Evolutionary conservation across 2,329 filamentous ascomycete genomes (phyloP).

Genomic region (Verticillium longisporum): DNA sequence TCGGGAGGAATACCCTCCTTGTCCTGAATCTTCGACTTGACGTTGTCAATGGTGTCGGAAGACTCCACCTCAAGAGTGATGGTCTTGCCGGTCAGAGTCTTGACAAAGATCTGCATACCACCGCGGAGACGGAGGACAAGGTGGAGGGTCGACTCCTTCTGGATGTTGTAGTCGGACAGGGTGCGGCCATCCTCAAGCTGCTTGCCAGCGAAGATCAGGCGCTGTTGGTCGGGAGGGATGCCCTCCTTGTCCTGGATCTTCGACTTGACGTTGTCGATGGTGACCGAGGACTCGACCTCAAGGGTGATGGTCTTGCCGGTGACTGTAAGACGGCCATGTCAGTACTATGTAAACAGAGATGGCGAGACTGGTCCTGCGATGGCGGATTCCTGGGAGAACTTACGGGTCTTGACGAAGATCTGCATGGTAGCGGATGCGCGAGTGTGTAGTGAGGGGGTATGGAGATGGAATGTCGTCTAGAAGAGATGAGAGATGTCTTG

Average conservation of each 20-base stretch:
- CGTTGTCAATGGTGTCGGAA: conserved; percentile 89
- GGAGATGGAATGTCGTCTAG: conserved; percentile 1
- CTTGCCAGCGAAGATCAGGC: conserved; percentile 67
- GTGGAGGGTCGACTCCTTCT: conserved; percentile 64
- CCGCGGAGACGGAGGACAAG: conserved; percentile 66
- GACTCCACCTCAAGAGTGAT: conserved; percentile 89
- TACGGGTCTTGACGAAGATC: conserved; percentile 97
- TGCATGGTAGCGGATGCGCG: conserved; percentile 60
- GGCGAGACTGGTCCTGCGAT: neutral
- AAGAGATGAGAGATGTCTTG: conserved; percentile 4
- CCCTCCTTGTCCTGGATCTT: conserved; percentile 93
- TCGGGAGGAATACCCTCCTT: conserved; percentile 96
- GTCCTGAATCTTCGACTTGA: conserved; percentile 95
- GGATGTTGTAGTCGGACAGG: conserved; percentile 50
- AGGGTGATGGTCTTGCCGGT: conserved; percentile 87
- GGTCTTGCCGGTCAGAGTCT: conserved; percentile 87
- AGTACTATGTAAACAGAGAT: conserved; percentile 26
- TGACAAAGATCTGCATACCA: conserved; percentile 68
- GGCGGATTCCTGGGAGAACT: conserved; percentile 33
- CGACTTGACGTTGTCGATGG: conserved; percentile 80
- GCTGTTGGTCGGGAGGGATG: conserved; percentile 79
- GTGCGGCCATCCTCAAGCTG: conserved; percentile 44
- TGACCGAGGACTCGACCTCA: conserved; percentile 71
- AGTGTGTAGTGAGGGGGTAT: neutral
- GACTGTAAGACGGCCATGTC: conserved; percentile 30